These are phyloP conservation scores for Magnaporthiopsis rhizophila DNA, from an alignment of 2,329 filamentous ascomycete species.

Conservation along the genomic window DNA sequence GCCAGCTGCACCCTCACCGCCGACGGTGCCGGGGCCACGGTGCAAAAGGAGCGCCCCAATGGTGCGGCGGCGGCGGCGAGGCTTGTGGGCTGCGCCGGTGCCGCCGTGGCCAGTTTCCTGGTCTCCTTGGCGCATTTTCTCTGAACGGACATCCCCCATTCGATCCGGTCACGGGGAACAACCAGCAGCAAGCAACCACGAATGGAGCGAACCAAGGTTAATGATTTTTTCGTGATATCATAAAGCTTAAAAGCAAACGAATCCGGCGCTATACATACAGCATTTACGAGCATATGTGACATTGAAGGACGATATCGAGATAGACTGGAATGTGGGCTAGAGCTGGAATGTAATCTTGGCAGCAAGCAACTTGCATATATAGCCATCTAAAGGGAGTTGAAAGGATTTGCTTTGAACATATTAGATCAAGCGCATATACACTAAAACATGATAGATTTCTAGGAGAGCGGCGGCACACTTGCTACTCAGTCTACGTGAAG, in stretches of 20 bases:
- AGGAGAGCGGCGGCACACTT: not conserved
- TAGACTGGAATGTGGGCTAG: not conserved
- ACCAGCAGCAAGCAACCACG: not conserved
- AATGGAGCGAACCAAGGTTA: not conserved
- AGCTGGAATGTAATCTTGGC: not conserved
- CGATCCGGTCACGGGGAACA: too few relatives aligned
- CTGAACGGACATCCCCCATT: not conserved
- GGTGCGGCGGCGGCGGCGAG: not conserved
- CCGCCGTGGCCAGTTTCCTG: not conserved
- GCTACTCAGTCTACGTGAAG: not conserved
- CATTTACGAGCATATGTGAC: not conserved
- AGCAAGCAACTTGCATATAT: not conserved
- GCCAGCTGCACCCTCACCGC: conserved; percentile 58
- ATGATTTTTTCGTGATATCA: not conserved
- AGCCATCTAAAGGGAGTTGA: not conserved
- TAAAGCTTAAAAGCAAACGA: not conserved
- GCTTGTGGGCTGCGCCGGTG: not conserved
- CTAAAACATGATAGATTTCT: not conserved
- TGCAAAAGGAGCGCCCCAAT: conserved; percentile 44
- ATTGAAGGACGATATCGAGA: not conserved
- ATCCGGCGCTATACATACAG: not conserved
- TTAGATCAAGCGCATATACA: not conserved
- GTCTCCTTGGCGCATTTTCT: not conserved
- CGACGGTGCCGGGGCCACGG: conserved; percentile 45
- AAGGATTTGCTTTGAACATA: not conserved